phyloP scores from a whole-genome alignment of 257 asterid species.

The Sherardia arvensis region DNA sequence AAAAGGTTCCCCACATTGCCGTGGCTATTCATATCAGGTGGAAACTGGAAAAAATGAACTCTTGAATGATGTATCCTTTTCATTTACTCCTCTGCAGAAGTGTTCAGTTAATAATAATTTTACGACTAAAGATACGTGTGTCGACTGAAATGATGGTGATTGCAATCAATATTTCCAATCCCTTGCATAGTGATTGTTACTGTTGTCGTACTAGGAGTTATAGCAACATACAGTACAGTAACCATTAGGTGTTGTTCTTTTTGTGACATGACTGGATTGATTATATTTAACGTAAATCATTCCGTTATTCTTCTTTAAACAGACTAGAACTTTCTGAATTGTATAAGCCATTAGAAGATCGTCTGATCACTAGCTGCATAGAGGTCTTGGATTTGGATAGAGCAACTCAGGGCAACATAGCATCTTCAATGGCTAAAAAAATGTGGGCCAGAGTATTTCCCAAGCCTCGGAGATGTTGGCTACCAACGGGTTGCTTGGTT shows the following conservation, averaged over 20 bases:
- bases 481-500: conserved; percentile 96
- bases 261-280: background rate
- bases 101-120: background rate
- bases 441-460: conserved; percentile 65
- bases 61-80: background rate
- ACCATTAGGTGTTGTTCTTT: background rate
- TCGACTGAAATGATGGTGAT: background rate
- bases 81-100: background rate
- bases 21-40: background rate
- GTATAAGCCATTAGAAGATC: conserved; percentile 69
- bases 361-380: conserved; percentile 66
- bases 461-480: conserved; percentile 91
- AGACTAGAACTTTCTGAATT: conserved; percentile 63
- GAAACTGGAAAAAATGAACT: background rate
- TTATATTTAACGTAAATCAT: background rate
- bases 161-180: background rate
- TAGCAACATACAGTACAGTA: background rate
- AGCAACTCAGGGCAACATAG: conserved; percentile 36
- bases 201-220: background rate
- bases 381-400: conserved; percentile 51
- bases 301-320: conserved; percentile 11
- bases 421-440: conserved; percentile 31
- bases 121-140: background rate
- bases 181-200: background rate
- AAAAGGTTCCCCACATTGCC: background rate